Evolutionary conservation across 345 rosid species (phyloP), one percentile per base, ranked within the genome.

Genomic region (Eucalyptus regnans): DNA sequence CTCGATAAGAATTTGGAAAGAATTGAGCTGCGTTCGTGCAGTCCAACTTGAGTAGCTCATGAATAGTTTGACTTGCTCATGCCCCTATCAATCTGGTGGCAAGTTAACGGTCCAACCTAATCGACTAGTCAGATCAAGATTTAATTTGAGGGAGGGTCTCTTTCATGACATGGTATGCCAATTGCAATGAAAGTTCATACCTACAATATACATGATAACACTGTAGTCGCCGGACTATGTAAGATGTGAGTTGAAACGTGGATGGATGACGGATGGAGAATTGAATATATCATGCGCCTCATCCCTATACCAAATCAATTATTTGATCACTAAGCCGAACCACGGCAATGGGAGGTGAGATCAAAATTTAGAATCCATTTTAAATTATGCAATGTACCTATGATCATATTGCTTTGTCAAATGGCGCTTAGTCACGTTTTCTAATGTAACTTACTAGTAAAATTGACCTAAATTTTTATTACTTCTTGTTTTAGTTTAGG

Each of bases 161-260:
- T 31, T 15, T 66, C 4, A 66, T 16, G 23, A 15, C 41, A n/a
- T n/a, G 9, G 1, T 2, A 64, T 16, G 18, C 20, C 37, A 64
- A 14, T 64, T 0, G 20, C 2, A 1, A 1, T n/a, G 5, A n/a
- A 64, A 64, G 76, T 64, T n/a, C 17, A 64, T n/a, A n/a, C 5
- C 76, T 64, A 13, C 7, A 14, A 11, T 14, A 1, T n/a, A 66
- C 41, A 31, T 7, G 79, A 31, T 52, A 18, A 18, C 56, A 52
- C 3, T 52, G 4, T 52, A 52, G 56, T 52, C 0, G 2, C 4
- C 1, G 4, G 23, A 52, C 0, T 1, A 16, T 8, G 79, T 66
- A 66, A 31, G 22, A 66, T 31, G 79, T 66, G 22, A 66, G 11
- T 68, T 68, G 15, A 60, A 60, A 60, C 1, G 5, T 60, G 43